Evolutionary conservation across 2,329 filamentous ascomycete genomes (phyloP).

Genomic region (Exophiala alcalophila): DNA sequence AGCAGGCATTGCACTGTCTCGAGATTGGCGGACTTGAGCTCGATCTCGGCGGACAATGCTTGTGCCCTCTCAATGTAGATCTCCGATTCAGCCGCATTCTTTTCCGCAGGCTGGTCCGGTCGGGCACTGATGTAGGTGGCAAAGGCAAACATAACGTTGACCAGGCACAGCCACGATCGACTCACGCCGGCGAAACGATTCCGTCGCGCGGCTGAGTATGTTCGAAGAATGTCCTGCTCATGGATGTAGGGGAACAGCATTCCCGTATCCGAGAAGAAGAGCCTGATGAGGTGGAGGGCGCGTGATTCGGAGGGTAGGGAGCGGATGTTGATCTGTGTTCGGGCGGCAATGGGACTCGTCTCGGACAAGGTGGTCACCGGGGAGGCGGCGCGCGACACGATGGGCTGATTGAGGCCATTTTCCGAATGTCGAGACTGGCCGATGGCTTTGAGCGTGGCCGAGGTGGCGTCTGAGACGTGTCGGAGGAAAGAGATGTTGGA

Average conservation of each 20-base stretch:
- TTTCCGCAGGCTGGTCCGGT: conserved; percentile 20
- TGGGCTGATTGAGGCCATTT: conserved; percentile 10
- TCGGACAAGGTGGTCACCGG: conserved; percentile 22
- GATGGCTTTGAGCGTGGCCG: conserved; percentile 18
- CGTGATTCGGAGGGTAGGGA: conserved; percentile 19
- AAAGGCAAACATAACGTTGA: conserved; percentile 36
- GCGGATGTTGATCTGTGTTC: conserved; percentile 19
- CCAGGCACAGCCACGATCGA: conserved; percentile 35
- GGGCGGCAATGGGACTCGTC: conserved; percentile 12
- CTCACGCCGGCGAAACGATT: conserved; percentile 30
- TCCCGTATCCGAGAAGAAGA: conserved; percentile 38
- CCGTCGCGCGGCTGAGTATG: conserved; percentile 30
- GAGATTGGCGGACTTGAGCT: conserved; percentile 23
- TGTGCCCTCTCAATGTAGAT: conserved; percentile 25
- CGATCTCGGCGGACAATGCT: conserved; percentile 20
- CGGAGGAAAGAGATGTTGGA: conserved; percentile 24
- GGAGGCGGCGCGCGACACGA: conserved; percentile 22
- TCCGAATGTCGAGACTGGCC: conserved; percentile 22
- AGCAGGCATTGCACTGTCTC: conserved; percentile 23
- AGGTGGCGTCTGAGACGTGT: conserved; percentile 23
- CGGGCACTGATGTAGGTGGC: conserved; percentile 27
- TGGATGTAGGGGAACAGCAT: conserved; percentile 36
- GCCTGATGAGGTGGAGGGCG: conserved; percentile 34
- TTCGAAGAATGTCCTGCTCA: conserved; percentile 30
- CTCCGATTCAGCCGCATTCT: conserved; percentile 24